A percentile compares a stretch with the other conserved stretches of the same genome.
These are phyloP conservation scores for Aleurites moluccanus DNA, from an alignment of 441 rosid species.

Conservation along the genomic window DNA sequence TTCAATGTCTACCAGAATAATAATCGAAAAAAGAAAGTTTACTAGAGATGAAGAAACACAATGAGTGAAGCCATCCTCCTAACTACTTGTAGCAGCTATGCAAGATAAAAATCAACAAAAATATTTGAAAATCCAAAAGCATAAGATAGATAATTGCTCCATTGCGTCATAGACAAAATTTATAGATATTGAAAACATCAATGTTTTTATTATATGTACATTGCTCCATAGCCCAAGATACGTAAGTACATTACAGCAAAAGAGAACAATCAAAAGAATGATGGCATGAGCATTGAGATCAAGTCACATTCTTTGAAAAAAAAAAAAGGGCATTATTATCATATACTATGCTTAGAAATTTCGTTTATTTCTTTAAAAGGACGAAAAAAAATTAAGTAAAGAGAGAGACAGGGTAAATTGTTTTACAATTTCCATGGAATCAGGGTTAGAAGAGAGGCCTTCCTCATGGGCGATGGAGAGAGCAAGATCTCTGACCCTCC, in stretches of 20 bases:
- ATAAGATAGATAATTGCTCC: neutral
- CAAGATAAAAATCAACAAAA: neutral
- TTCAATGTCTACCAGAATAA: conserved; percentile 6
- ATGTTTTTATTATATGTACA: too few relatives aligned
- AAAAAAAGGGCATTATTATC: too few relatives aligned
- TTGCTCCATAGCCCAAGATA: too few relatives aligned
- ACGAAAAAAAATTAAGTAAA: neutral
- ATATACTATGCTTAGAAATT: too few relatives aligned
- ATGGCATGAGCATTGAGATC: neutral
- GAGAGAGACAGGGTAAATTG: neutral
- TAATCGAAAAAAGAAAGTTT: neutral
- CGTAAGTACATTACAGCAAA: neutral
- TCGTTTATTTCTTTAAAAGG: too few relatives aligned
- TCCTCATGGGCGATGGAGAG: conserved; percentile 77
- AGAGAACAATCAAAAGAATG: neutral
- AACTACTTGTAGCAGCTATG: neutral
- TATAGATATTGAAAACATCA: neutral
- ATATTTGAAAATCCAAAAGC: neutral
- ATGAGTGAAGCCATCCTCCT: neutral
- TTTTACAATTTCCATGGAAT: conserved; percentile 72
- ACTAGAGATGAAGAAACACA: neutral
- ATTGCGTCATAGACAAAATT: too few relatives aligned
- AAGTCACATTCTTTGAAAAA: neutral
- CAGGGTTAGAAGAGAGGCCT: conserved; percentile 65
- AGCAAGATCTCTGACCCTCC: conserved; percentile 81